phyloP scores from a whole-genome alignment of 805 yeast species.

The Kluyveromyces siamensis region DNA sequence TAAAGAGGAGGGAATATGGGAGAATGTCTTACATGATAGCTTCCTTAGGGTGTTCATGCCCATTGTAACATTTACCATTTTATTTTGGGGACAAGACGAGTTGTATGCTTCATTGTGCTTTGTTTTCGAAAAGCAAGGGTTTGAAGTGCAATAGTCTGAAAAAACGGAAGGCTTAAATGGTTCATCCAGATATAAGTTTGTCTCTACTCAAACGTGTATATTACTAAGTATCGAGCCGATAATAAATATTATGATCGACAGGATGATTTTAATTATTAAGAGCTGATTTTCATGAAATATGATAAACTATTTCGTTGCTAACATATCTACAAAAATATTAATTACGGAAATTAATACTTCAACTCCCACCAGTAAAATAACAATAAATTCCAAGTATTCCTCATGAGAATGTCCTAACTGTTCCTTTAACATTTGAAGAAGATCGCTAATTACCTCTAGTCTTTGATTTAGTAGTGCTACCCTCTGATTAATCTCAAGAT shows the following conservation, averaged over 20 bases:
- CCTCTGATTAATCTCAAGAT: slow-evolving; percentile 88
- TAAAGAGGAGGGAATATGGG: background rate
- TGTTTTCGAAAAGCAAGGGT: background rate
- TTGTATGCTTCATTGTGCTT: background rate
- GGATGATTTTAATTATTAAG: background rate
- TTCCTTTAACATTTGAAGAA: slow-evolving; percentile 92
- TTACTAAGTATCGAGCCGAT: background rate
- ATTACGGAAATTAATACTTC: slow-evolving; percentile 84
- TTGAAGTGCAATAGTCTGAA: background rate
- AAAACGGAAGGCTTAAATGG: background rate
- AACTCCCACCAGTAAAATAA: slow-evolving; percentile 82
- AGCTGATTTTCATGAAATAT: background rate
- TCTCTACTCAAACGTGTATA: background rate
- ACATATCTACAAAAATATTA: slow-evolving; percentile 59
- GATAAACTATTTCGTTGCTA: slow-evolving; percentile 22
- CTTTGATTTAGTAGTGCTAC: slow-evolving; percentile 86
- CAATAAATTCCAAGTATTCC: slow-evolving; percentile 85
- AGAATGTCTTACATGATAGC: background rate
- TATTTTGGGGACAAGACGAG: background rate
- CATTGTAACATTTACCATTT: background rate
- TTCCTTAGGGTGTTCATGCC: background rate
- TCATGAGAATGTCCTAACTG: slow-evolving; percentile 93
- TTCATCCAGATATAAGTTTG: background rate
- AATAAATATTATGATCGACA: background rate
- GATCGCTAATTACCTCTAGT: slow-evolving; percentile 85